These are phyloP conservation scores for Apocynum venetum DNA, from an alignment of 257 asterid species.

Conservation along the genomic window DNA sequence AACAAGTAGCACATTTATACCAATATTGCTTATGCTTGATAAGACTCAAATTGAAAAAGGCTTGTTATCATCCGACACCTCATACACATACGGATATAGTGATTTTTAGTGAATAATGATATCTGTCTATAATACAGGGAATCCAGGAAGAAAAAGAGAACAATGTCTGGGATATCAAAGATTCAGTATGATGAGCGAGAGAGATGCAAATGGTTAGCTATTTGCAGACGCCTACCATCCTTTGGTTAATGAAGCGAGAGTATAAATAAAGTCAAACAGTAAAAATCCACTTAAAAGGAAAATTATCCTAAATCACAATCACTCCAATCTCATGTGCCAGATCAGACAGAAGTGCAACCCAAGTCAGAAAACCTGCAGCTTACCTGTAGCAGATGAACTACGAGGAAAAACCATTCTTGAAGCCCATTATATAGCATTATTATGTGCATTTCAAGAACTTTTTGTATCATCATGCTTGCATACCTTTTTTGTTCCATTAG, in stretches of 20 bases:
- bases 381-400: too few species aligned
- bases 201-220: background rate
- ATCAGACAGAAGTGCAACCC: too few species aligned
- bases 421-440: background rate
- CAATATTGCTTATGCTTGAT: background rate
- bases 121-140: background rate
- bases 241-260: background rate
- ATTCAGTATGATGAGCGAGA: background rate
- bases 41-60: background rate
- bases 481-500: constrained; percentile 22
- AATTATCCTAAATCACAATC: background rate
- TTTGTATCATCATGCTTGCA: background rate
- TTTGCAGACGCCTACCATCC: background rate
- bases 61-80: background rate
- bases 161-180: background rate
- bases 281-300: background rate
- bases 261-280: background rate
- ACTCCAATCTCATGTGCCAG: background rate
- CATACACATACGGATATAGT: background rate
- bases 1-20: background rate
- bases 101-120: background rate
- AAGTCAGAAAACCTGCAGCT: too few species aligned
- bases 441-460: background rate
- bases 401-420: too few species aligned
- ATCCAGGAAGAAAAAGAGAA: too few species aligned